Base-by-base conservation (phyloP, 73 alveolate genomes). In the Paraurostyla sp. region DNA sequence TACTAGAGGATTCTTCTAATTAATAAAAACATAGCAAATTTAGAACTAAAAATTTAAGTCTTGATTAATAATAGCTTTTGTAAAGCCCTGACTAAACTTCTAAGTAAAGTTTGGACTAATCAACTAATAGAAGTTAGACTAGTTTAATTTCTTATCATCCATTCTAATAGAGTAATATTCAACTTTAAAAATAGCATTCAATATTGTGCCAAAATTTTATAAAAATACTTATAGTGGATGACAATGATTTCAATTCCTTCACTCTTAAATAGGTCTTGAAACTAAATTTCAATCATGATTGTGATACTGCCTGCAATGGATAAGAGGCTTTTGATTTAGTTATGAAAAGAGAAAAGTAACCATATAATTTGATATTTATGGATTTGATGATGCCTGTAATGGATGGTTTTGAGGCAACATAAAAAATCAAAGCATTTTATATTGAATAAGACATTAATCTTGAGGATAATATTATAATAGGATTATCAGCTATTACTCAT, bases 361-460 rank as follows among this genome's bases (percentile, higher is more conserved):
- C 85, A 3, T 71, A 71, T 35, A 76, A 76, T 33, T 38, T 76
- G 25, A 76, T 76, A 6, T 76, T 76, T 23, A 76, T 76, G 88
- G 88, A 76, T 23, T 22, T 76, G 35, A 76, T 45, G 54, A 76
- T 76, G 88, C 88, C 88, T 35, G 68, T 76, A 23, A 76, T 76
- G 88, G 88, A 76, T 71, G 85, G 85, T 3, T 36, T 36, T 38
- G 85, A 71, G 29, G 85, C 85, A 36, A 35, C 85, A 6, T 3
- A 13, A 13, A 16, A 76, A n/a, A 76, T 76, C 23, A 60, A 50
- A 60, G 13, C 22, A 11, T 7, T 60, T 27, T 60, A 60, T 60
- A 22, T 27, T 6, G 7, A 60, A 60, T 16, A 60, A 2, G 32
- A 22, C 9, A 27, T 27, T 4, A 45, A 60, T 60, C 45, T 6